Conservation (phyloP, 2,329 filamentous ascomycete species). For the Colletotrichum costaricense region DNA sequence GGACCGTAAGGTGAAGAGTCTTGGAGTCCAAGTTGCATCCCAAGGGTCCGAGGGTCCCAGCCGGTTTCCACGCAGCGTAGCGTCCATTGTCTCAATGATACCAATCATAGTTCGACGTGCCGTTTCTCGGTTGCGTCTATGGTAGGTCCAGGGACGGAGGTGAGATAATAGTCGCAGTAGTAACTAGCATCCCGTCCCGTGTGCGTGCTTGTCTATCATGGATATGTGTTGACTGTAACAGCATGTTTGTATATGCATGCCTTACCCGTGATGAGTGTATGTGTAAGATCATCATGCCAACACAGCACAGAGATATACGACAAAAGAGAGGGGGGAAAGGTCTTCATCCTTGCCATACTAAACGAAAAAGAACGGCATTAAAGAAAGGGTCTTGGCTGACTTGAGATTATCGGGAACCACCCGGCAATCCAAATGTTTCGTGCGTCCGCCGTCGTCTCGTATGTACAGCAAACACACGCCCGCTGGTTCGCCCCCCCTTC, state of each 20-base stretch:
- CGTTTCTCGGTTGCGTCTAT: constrained; percentile 6
- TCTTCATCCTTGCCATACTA: background rate
- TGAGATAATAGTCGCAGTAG: background rate
- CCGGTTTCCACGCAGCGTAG: background rate
- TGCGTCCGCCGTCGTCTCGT: constrained; percentile 17
- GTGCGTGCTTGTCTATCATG: background rate
- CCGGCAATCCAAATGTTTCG: constrained; percentile 7
- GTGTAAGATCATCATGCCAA: background rate
- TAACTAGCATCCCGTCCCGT: background rate
- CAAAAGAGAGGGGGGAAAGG: background rate
- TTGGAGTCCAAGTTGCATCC: constrained; percentile 4
- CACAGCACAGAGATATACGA: background rate
- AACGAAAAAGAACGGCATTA: background rate
- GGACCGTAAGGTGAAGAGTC: background rate
- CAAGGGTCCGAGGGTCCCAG: constrained; percentile 8
- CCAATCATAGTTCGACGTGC: constrained; percentile 17
- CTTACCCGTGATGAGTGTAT: background rate
- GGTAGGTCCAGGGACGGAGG: background rate
- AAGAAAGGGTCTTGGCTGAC: background rate
- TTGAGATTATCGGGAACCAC: background rate
- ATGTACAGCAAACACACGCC: background rate
- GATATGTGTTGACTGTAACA: background rate
- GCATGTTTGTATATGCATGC: background rate
- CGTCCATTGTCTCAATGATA: background rate
- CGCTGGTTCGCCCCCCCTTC: background rate